A percentile compares a stretch with the other conserved stretches of the same genome.
phyloP scores from a whole-genome alignment of 2,329 filamentous ascomycete genomes.

The Coniochaeta ligniaria region DNA sequence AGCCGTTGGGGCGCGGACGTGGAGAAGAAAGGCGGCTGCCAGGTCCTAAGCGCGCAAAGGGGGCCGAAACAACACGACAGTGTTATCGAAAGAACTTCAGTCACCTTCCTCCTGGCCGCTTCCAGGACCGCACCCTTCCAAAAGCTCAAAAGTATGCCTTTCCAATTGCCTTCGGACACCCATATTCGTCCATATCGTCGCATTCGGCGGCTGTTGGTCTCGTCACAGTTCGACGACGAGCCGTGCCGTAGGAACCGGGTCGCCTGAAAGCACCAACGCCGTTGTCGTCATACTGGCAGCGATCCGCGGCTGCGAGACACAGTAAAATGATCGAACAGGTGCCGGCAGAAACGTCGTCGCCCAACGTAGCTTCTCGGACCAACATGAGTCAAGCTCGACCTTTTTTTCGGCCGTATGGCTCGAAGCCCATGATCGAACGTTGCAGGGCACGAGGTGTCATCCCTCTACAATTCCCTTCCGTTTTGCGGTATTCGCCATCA shows the following conservation, averaged over 20 bases:
- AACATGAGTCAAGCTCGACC: background rate
- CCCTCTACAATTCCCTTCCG: background rate
- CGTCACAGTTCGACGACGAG: background rate
- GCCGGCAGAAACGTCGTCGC: background rate
- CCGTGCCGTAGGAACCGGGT: background rate
- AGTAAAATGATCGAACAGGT: background rate
- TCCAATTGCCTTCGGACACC: background rate
- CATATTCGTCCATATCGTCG: background rate
- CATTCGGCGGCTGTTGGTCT: background rate
- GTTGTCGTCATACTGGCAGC: background rate
- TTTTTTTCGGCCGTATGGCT: background rate
- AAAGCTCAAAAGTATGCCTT: background rate
- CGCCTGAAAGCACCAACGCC: background rate
- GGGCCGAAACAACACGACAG: background rate
- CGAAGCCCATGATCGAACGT: background rate
- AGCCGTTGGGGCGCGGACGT: background rate
- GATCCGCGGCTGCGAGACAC: background rate
- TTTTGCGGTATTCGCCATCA: background rate
- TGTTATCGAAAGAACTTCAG: background rate
- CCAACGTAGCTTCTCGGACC: background rate
- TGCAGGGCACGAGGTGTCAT: no score
- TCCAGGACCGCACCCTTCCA: background rate
- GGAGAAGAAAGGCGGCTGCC: background rate
- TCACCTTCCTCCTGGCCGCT: background rate
- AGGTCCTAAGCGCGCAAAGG: no score